These are phyloP conservation scores for Rubroshorea leprosula DNA, from an alignment of 345 rosid genomes.

Conservation along the genomic window DNA sequence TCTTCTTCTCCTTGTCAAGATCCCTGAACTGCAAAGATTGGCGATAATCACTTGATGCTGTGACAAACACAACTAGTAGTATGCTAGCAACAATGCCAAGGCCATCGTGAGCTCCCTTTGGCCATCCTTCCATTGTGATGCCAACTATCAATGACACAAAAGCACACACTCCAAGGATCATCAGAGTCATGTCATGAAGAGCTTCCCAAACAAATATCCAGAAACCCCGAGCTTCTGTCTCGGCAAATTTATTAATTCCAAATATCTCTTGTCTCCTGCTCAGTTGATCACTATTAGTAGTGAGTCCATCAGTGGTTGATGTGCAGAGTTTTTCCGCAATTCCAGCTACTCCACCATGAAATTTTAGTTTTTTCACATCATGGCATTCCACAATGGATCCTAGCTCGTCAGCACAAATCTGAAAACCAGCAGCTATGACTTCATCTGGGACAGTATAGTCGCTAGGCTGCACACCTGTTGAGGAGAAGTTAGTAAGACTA, in stretches of 20 bases:
- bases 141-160: constrained; percentile 88
- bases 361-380: constrained; percentile 65
- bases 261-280: constrained; percentile 56
- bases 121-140: constrained; percentile 92
- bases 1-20: constrained; percentile 89
- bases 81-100: constrained; percentile 89
- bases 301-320: constrained; percentile 49
- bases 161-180: constrained; percentile 87
- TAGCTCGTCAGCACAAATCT: constrained; percentile 73
- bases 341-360: constrained; percentile 70
- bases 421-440: constrained; percentile 81
- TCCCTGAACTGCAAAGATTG: constrained; percentile 83
- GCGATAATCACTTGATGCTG: constrained; percentile 84
- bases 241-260: constrained; percentile 85
- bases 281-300: constrained; percentile 30
- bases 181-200: constrained; percentile 85
- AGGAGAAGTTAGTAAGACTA: not conserved
- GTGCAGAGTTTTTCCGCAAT: constrained; percentile 61
- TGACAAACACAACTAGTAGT: constrained; percentile 76
- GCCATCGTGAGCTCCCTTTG: constrained; percentile 89
- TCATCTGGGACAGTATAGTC: constrained; percentile 76
- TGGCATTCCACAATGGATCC: constrained; percentile 85
- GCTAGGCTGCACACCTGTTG: constrained; percentile 60
- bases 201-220: constrained; percentile 95
- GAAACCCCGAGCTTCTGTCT: constrained; percentile 53